Percentiles rank a stretch among this genome's conserved stretches.
Evolutionary conservation across 345 rosid genomes (phyloP).

Genomic region (Eucalyptus curtisii): DNA sequence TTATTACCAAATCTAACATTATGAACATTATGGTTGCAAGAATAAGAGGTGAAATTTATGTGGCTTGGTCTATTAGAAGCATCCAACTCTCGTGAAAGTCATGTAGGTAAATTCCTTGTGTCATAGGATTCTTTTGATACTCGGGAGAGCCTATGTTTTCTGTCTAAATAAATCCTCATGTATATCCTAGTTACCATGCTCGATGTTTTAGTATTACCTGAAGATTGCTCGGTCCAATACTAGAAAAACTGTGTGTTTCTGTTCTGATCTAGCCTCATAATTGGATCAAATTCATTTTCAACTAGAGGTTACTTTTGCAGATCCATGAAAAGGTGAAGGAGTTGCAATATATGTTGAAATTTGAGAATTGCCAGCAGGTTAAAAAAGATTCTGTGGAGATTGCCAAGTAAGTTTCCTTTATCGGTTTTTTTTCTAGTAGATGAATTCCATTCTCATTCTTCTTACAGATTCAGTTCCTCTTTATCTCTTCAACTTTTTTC

Average conservation of each 20-base stretch:
- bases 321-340: slow-evolving; percentile 59
- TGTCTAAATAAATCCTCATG: background rate
- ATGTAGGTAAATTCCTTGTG: background rate
- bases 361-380: slow-evolving; percentile 31
- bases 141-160: background rate
- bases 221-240: background rate
- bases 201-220: background rate
- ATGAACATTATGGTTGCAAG: background rate
- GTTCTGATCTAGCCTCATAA: background rate
- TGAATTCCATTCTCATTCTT: background rate
- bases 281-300: background rate
- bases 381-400: slow-evolving; percentile 35
- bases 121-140: background rate
- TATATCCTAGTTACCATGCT: background rate
- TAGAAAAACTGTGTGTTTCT: background rate
- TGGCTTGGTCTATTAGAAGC: background rate
- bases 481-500: background rate
- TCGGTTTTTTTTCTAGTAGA: background rate
- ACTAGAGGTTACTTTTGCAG: slow-evolving; percentile 12
- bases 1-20: background rate
- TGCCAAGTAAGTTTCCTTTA: slow-evolving; percentile 40
- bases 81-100: background rate
- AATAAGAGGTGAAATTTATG: background rate
- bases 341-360: slow-evolving; percentile 37
- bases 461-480: background rate